Conservation (phyloP, 2,329 filamentous ascomycete species). For the Penicillium sp. region DNA sequence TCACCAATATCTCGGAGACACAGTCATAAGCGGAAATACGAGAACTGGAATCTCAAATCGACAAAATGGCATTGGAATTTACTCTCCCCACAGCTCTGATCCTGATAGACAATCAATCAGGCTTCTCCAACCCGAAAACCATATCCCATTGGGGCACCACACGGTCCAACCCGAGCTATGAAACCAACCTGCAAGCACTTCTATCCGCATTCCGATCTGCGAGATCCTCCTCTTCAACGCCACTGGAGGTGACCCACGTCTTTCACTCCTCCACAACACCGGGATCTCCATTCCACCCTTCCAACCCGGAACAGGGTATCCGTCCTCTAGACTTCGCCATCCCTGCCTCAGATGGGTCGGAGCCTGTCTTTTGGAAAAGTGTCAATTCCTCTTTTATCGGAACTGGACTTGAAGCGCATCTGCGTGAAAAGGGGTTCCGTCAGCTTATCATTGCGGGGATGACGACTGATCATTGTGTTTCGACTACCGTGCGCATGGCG, state of each 20-base stretch:
- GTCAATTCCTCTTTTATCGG: slow-evolving; percentile 44
- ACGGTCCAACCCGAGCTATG: slow-evolving; percentile 41
- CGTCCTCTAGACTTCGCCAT: slow-evolving; percentile 27
- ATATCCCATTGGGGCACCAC: slow-evolving; percentile 33
- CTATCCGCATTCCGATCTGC: slow-evolving; percentile 31
- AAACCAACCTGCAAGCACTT: slow-evolving; percentile 37
- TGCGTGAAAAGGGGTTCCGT: slow-evolving; percentile 28
- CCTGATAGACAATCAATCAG: slow-evolving; percentile 43
- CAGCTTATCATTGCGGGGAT: slow-evolving; percentile 39
- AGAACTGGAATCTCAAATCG: not conserved
- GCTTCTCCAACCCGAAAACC: slow-evolving; percentile 29
- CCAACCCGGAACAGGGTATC: slow-evolving; percentile 21
- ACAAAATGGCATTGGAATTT: slow-evolving; percentile 17
- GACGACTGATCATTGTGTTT: slow-evolving; percentile 46
- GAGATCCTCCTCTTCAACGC: slow-evolving; percentile 4
- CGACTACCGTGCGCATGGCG: slow-evolving; percentile 43
- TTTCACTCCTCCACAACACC: slow-evolving; percentile 37
- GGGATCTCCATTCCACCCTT: slow-evolving; percentile 32
- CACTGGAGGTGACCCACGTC: slow-evolving; percentile 38
- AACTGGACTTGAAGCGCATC: slow-evolving; percentile 34
- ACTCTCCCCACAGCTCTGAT: slow-evolving; percentile 36
- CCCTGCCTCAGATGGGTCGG: slow-evolving; percentile 25
- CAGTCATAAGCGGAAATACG: not conserved
- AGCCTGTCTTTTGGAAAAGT: slow-evolving; percentile 37
- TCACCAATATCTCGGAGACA: too few relatives aligned